phyloP scores from a whole-genome alignment of 176 grass and related monocot species.

The Cenchrus purpureus region DNA sequence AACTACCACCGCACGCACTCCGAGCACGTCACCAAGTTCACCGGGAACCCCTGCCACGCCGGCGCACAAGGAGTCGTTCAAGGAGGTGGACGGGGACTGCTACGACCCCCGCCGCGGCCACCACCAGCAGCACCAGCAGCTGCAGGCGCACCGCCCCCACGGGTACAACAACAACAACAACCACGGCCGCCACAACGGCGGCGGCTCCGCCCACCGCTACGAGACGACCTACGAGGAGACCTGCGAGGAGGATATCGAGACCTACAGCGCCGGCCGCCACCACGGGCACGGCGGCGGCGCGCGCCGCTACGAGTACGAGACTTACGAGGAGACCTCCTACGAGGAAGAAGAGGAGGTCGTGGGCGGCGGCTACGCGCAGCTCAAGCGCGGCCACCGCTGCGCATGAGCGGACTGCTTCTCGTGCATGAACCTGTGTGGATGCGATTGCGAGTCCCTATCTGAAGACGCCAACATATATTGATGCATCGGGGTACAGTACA shows the following conservation, averaged over 20 bases:
- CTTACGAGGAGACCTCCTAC: not conserved
- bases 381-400: not conserved
- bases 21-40: not conserved
- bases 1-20: not conserved
- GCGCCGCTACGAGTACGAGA: slow-evolving; percentile 13
- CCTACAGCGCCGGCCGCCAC: not conserved
- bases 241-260: not conserved
- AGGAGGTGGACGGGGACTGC: not conserved
- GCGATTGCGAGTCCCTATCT: too few relatives aligned
- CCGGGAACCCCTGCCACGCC: not conserved
- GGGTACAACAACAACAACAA: not conserved
- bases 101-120: not conserved
- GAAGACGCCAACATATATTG: not conserved
- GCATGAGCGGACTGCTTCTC: not conserved
- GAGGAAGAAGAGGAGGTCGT: not conserved
- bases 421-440: too few relatives aligned
- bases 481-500: not conserved
- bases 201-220: not conserved
- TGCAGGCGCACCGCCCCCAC: not conserved
- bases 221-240: not conserved
- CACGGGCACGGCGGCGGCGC: not conserved
- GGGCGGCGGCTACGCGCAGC: not conserved
- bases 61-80: slow-evolving; percentile 1
- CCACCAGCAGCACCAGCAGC: not conserved
- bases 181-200: not conserved